Conservation (phyloP, 495 filamentous ascomycete genomes). For the Lindgomyces ingoldianus region DNA sequence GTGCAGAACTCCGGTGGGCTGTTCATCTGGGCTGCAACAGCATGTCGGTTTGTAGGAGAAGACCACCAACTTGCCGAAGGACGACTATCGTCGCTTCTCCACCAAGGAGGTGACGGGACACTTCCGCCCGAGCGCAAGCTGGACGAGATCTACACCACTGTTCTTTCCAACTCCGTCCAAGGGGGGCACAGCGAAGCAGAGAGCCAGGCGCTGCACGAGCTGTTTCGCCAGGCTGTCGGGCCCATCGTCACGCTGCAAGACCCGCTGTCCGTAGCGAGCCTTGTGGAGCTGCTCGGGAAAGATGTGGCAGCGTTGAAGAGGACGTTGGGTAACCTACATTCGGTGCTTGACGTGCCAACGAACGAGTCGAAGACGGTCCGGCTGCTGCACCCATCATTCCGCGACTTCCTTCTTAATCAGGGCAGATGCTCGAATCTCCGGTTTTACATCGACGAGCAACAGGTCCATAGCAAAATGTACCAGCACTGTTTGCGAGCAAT, state of each 20-base stretch:
- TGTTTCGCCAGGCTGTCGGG: too few relatives aligned
- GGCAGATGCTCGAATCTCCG: slow-evolving; percentile 32
- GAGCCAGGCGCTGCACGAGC: too few relatives aligned
- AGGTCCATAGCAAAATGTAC: slow-evolving; percentile 43
- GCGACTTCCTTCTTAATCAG: slow-evolving; percentile 53
- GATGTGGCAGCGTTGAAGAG: slow-evolving; percentile 20
- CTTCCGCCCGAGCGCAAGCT: not conserved
- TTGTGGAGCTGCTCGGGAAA: slow-evolving; percentile 25
- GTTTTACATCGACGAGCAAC: slow-evolving; percentile 50
- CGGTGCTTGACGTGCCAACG: slow-evolving; percentile 45
- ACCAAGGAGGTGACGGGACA: too few relatives aligned
- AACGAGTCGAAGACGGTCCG: slow-evolving; percentile 39
- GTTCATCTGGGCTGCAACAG: slow-evolving; percentile 39
- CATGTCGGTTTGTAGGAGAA: slow-evolving; percentile 33
- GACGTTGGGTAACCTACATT: slow-evolving; percentile 37
- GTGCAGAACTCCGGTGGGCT: slow-evolving; percentile 44
- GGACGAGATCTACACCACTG: too few relatives aligned
- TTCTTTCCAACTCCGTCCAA: too few relatives aligned
- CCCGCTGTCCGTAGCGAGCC: slow-evolving; percentile 34
- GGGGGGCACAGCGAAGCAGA: too few relatives aligned
- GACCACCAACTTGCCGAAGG: slow-evolving; percentile 1
- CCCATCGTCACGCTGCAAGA: slow-evolving; percentile 41
- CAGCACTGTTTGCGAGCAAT: slow-evolving; percentile 43
- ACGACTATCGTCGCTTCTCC: too few relatives aligned
- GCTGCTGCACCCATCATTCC: slow-evolving; percentile 54